Percentiles rank a stretch among this genome's conserved stretches.
Conservation (phyloP, 2,329 filamentous ascomycete genomes). For the Talaromyces verruculosus region DNA sequence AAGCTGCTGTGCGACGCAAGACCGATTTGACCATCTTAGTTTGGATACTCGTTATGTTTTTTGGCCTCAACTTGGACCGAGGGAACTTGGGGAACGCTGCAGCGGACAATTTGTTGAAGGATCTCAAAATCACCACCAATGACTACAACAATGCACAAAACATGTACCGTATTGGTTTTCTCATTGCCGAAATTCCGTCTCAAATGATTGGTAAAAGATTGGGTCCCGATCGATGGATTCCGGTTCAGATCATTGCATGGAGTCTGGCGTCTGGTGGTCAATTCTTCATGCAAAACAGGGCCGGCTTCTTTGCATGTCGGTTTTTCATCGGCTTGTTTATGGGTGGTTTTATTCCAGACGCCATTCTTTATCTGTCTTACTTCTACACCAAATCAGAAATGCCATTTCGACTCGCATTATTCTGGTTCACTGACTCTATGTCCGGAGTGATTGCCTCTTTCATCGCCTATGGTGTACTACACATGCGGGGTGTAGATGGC, state of each 20-base stretch:
- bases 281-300: slow-evolving; percentile 20
- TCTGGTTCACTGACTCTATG: slow-evolving; percentile 48
- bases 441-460: slow-evolving; percentile 47
- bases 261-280: slow-evolving; percentile 33
- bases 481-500: slow-evolving; percentile 41
- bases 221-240: slow-evolving; percentile 49
- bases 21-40: slow-evolving; percentile 37
- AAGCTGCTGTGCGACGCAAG: slow-evolving; percentile 29
- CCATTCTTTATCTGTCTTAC: slow-evolving; percentile 66
- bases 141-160: slow-evolving; percentile 56
- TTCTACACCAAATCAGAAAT: slow-evolving; percentile 59
- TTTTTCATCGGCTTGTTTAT: slow-evolving; percentile 63
- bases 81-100: slow-evolving; percentile 19
- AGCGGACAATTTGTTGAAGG: slow-evolving; percentile 16
- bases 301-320: slow-evolving; percentile 19
- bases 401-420: slow-evolving; percentile 31
- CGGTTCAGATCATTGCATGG: slow-evolving; percentile 46
- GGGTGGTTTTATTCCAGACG: slow-evolving; percentile 64
- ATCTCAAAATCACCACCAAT: slow-evolving; percentile 20
- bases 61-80: slow-evolving; percentile 19
- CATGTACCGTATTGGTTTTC: slow-evolving; percentile 55
- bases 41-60: slow-evolving; percentile 50
- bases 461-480: slow-evolving; percentile 35
- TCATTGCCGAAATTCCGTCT: slow-evolving; percentile 60
- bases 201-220: slow-evolving; percentile 61